Base-by-base conservation (phyloP, 1,284 basidiomycete genomes). In the Microbotryum violaceum region DNA sequence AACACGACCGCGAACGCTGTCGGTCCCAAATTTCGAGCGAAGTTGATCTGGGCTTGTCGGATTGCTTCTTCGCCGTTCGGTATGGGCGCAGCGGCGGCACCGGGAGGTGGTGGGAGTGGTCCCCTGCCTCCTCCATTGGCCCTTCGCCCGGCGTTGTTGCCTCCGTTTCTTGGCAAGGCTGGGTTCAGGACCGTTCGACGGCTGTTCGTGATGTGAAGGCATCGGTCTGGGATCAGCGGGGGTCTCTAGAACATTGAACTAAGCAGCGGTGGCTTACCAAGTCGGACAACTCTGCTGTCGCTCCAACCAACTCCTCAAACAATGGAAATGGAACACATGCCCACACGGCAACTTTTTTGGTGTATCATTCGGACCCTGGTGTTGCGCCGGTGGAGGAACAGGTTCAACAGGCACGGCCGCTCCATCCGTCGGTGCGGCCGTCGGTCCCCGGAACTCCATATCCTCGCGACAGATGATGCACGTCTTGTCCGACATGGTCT, bases 391-490 rank as follows among this genome's bases (percentile, higher is more conserved):
- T 25, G 23, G 46, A 23, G 50, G 54, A 21, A 56, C 50, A 23
- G 31, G 54, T 46, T 52, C 62, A 60, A 73, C 73, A 60, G 70
- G 69, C 54, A 71, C 72, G 44, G 52, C 61, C 37, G 2, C 52
- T 29, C 14, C 63, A 48, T 68, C 71, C 52, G 23, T 60, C 56
- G 53, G 53, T 53, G 52, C 63, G 1, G 16, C 60, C 20, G 7
- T 29, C 16, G 53, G 37, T 3, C 50, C 47, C 80, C 74, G 45
- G 82, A 55, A 66, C 51, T 71, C 76, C 91, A 99, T 93, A 74
- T 98, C 94, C 76, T 98, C 94, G n/a, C 96, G 83, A 73, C 96
- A 97, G 70, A 98, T 97, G 72, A 98, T 97, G 74, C 96, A 98
- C 3, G 92, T 97, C 61, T 83, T 83, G 77, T 98, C 96, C 55